A percentile compares a stretch with the other conserved stretches of the same genome.
Evolutionary conservation across 176 grass and related monocot species (phyloP).

Genomic region (Triticum dicoccoides): DNA sequence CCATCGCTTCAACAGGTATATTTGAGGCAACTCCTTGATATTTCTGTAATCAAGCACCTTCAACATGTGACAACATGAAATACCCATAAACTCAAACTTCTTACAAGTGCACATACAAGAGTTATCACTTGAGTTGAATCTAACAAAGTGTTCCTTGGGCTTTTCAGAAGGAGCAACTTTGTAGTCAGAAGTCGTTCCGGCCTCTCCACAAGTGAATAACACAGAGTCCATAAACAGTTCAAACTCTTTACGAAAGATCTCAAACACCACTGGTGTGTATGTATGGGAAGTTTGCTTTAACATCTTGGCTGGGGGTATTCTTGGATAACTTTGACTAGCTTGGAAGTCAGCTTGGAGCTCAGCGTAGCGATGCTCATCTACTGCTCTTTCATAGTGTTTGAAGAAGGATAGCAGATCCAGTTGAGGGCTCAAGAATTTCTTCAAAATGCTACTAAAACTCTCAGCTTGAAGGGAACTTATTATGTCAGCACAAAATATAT

Average conservation of each 20-base stretch:
- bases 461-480: constrained; percentile 75
- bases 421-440: constrained; percentile 89
- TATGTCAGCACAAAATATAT: constrained; percentile 96
- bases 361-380: constrained; percentile 96
- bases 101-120: constrained; percentile 87
- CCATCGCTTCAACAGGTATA: constrained; percentile 90
- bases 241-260: constrained; percentile 96
- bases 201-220: constrained; percentile 74
- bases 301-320: constrained; percentile 96
- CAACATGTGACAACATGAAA: constrained; percentile 91
- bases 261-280: constrained; percentile 96
- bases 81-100: constrained; percentile 93
- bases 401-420: constrained; percentile 91
- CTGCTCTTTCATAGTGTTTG: constrained; percentile 90
- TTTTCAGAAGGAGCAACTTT: constrained; percentile 82
- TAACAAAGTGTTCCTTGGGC: constrained; percentile 84
- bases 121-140: constrained; percentile 79
- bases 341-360: constrained; percentile 98
- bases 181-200: constrained; percentile 67
- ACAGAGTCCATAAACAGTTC: constrained; percentile 98
- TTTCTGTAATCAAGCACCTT: constrained; percentile 97
- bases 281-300: constrained; percentile 92
- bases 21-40: constrained; percentile 94
- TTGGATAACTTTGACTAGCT: constrained; percentile 97
- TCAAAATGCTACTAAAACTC: constrained; percentile 74